phyloP scores from a whole-genome alignment of 176 grass and related monocot species.

The Poa pratensis region DNA sequence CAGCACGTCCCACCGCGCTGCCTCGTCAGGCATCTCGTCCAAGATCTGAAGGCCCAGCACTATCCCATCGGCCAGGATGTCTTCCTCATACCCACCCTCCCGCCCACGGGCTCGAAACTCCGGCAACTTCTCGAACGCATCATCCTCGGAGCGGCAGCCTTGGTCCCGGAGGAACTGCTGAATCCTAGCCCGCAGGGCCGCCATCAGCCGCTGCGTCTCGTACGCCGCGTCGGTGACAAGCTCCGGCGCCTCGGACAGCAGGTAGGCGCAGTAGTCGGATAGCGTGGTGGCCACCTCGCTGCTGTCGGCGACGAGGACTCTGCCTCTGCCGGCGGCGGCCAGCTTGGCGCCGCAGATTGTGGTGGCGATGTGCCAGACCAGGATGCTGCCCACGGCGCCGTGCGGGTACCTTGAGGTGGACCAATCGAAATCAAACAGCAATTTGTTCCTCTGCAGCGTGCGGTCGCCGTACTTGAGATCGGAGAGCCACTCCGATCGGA shows the following conservation, averaged over 20 bases:
- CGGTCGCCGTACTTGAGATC: not conserved
- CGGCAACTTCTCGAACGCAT: not conserved
- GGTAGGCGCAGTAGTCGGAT: slow-evolving; percentile 38
- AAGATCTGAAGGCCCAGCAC: not conserved
- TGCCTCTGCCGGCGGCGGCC: no score
- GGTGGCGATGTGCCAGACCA: slow-evolving; percentile 35
- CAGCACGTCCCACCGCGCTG: not conserved
- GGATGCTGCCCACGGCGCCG: slow-evolving; percentile 4
- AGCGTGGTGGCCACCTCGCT: not conserved
- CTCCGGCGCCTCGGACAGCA: slow-evolving; percentile 10
- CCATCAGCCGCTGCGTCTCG: not conserved
- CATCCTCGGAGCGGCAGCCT: not conserved
- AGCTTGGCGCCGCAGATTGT: not conserved
- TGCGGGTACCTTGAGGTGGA: slow-evolving; percentile 2
- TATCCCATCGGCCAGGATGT: not conserved
- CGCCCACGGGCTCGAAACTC: not conserved
- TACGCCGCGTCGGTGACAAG: not conserved
- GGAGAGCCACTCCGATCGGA: slow-evolving; percentile 12
- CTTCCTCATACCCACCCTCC: no score
- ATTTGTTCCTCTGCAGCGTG: not conserved
- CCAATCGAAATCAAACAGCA: not conserved
- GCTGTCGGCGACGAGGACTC: no score
- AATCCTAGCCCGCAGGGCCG: not conserved
- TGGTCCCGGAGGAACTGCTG: not conserved
- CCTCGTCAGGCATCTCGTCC: not conserved